Evolutionary conservation across 352 stramenopile species (phyloP).

Genomic region (Phytophthora megakarya): DNA sequence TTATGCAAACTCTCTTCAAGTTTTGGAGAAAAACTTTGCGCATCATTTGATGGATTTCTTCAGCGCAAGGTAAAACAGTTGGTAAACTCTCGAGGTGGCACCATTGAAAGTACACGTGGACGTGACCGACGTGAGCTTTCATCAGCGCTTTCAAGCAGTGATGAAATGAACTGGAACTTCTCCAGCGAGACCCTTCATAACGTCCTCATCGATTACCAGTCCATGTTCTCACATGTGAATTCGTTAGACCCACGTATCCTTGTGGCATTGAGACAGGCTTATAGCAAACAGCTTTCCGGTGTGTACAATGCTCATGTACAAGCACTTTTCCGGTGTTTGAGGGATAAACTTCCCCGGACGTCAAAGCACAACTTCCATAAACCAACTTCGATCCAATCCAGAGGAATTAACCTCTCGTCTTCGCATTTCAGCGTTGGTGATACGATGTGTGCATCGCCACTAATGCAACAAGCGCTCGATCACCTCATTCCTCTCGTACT

Average conservation of each 20-base stretch:
- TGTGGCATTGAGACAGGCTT: conserved; percentile 44
- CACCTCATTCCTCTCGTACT: conserved; percentile 65
- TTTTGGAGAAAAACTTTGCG: conserved; percentile 64
- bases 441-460: conserved; percentile 52
- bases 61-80: conserved; percentile 49
- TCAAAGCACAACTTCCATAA: conserved; percentile 61
- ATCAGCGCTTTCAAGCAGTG: conserved; percentile 20
- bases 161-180: conserved; percentile 73
- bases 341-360: conserved; percentile 59
- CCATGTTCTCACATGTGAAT: conserved; percentile 43
- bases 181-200: conserved; percentile 63
- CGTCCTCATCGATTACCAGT: conserved; percentile 50
- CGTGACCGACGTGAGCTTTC: conserved; percentile 43
- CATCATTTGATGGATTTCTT: conserved; percentile 60
- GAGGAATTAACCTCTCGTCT: conserved; percentile 55
- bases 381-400: conserved; percentile 65
- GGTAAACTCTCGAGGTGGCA: conserved; percentile 2
- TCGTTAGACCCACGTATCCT: conserved; percentile 50
- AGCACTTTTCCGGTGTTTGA: conserved; percentile 61
- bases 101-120: conserved; percentile 14
- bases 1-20: conserved; percentile 44
- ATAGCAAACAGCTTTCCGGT: conserved; percentile 53
- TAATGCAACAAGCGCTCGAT: conserved; percentile 74
- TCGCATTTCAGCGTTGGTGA: conserved; percentile 63
- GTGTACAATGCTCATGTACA: conserved; percentile 65